Percentiles rank a stretch among this genome's conserved stretches.
Conservation (phyloP, 1,284 basidiomycete genomes). For the Microbotryum lychnidis-dioicae region DNA sequence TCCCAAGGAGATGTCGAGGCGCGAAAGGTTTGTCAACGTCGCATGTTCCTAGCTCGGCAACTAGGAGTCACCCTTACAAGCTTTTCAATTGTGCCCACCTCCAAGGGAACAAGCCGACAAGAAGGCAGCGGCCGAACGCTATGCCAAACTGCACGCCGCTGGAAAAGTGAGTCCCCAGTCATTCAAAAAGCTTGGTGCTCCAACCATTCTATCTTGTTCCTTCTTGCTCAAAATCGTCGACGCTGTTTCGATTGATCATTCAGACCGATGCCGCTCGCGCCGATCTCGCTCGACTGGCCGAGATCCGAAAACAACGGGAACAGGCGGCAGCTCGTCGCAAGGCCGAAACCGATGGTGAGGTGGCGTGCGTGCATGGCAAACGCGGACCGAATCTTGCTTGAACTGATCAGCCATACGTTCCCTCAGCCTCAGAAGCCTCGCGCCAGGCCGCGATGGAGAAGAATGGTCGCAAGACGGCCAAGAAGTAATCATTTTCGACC, state of each 20-base stretch:
- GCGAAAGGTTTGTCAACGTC: slow-evolving; percentile 52
- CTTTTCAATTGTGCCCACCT: neutral
- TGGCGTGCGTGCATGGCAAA: no score
- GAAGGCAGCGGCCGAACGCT: slow-evolving; percentile 72
- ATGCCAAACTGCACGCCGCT: slow-evolving; percentile 53
- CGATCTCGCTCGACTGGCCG: slow-evolving; percentile 75
- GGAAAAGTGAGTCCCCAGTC: slow-evolving; percentile 46
- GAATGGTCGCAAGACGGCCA: neutral
- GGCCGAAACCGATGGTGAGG: slow-evolving; percentile 64
- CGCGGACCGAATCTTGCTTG: no score
- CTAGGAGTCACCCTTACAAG: no score
- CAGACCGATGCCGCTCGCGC: slow-evolving; percentile 81
- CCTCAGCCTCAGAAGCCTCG: slow-evolving; percentile 4
- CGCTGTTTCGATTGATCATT: slow-evolving; percentile 50
- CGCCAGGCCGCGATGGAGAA: slow-evolving; percentile 9
- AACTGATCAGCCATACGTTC: no score
- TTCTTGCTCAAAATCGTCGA: neutral
- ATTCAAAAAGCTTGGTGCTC: neutral
- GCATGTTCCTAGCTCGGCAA: neutral
- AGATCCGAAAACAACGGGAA: slow-evolving; percentile 75
- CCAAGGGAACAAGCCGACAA: slow-evolving; percentile 78
- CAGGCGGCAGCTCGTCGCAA: slow-evolving; percentile 72
- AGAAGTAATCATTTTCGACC: no score
- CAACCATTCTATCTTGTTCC: neutral
- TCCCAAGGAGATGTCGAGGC: slow-evolving; percentile 54